Conservation (phyloP, 1,284 basidiomycete species). For the Pseudozyma sp. region DNA sequence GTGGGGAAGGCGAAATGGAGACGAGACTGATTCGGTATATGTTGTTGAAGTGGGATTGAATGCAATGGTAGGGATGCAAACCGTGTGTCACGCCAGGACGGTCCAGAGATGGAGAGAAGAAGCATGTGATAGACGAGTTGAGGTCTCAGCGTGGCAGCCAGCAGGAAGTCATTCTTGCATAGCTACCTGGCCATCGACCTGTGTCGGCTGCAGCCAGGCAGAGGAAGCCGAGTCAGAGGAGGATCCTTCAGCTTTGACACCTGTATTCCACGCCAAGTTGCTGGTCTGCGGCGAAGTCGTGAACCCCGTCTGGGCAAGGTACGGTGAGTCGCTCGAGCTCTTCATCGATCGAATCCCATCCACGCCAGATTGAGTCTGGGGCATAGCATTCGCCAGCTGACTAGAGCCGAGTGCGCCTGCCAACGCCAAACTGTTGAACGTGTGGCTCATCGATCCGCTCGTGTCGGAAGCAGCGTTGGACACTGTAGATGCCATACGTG, state of each 20-base stretch:
- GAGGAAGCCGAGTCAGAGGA: not conserved
- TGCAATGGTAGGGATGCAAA: not conserved
- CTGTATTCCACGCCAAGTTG: not conserved
- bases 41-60: not conserved
- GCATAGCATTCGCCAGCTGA: not conserved
- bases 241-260: not conserved
- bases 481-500: slow-evolving; percentile 5
- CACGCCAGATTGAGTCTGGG: not conserved
- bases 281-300: too few relatives aligned
- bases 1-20: not conserved
- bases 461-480: slow-evolving; percentile 1
- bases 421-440: slow-evolving; percentile 10
- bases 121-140: not conserved
- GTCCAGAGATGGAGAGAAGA: not conserved
- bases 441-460: slow-evolving; percentile 5
- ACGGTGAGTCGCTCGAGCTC: not conserved
- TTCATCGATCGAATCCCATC: not conserved
- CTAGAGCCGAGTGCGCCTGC: not conserved
- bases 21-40: not conserved
- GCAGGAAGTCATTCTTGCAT: not conserved
- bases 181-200: not conserved
- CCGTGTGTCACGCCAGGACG: not conserved
- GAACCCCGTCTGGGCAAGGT: not conserved
- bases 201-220: not conserved
- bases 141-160: not conserved